Evolutionary conservation across 805 yeast species (phyloP), one percentile per base, ranked within the genome.

Genomic region (Nakazawaea sp.): DNA sequence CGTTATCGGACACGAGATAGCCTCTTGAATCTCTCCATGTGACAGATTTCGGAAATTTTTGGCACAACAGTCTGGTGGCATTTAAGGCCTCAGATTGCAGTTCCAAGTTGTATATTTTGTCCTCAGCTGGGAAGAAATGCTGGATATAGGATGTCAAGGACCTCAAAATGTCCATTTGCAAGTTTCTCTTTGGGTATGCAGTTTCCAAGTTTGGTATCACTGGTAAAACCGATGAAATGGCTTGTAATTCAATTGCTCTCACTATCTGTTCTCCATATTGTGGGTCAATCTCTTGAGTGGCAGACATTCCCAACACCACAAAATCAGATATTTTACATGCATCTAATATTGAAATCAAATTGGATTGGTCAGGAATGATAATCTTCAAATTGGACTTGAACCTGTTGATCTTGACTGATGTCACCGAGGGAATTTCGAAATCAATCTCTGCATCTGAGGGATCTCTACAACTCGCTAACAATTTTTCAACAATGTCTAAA

Each of bases 11-110:
- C 8, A 92, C 70, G 36, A 92, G 36, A 61, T 88, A 92, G 6
- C 96, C 90, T 53, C 98, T 70, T n/a, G 78, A 62, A 49, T 90
- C 97, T 61, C 97, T 79, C 97, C 98, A 92, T 18, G 74, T 75
- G 32, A 94, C 67, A 1, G 85, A 75, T 52, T 78, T 80, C 19
- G 98, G 98, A 49, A 80, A 75, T 59, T 79, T 84, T 51, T 90
- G 97, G 52, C 96, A 83, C 18, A 92, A 50, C 4, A 68, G 65
- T 56, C 98, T 75, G 29, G 83, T 66, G 30, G 85, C 78, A 49
- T 82, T 84, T 15, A 70, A 46, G n/a, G 83, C 69, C 45, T 92
- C 97, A 2, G 83, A 67, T 12, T 64, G 60, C 33, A 61, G 64
- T 45, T 86, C 95, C 36, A 86, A 57, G 30, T 81, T 78, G 58